Percentiles rank a stretch among this genome's conserved stretches.
phyloP scores from a whole-genome alignment of 441 rosid species.

The Gossypium aridum region DNA sequence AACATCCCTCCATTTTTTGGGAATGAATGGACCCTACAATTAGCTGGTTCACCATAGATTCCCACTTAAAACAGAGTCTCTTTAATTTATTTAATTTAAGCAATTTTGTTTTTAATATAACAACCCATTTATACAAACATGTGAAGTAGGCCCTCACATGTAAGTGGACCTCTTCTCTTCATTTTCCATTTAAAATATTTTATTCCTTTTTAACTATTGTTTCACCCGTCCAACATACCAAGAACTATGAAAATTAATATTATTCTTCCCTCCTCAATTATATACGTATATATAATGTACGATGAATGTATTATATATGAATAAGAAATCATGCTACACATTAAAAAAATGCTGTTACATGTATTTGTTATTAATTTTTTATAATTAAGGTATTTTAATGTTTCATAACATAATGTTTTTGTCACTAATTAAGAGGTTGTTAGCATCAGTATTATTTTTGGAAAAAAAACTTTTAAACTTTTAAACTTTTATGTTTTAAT shows the following conservation, averaged over 20 bases:
- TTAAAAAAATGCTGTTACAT: too few relatives aligned
- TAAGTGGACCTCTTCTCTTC: neutral
- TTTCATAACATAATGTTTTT: too few relatives aligned
- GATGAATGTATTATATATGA: too few relatives aligned
- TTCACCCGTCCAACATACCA: slow-evolving; percentile 19
- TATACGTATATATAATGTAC: neutral
- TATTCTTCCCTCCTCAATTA: neutral
- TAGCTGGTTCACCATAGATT: slow-evolving; percentile 24
- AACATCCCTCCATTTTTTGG: neutral
- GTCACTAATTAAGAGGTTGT: too few relatives aligned
- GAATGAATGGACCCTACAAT: slow-evolving; percentile 11
- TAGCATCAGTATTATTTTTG: too few relatives aligned
- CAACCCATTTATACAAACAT: neutral
- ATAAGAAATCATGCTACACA: too few relatives aligned
- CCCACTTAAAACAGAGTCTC: slow-evolving; percentile 16
- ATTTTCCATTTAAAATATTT: neutral
- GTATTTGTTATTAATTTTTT: too few relatives aligned
- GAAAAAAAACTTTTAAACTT: too few relatives aligned
- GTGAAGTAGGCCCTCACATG: slow-evolving; percentile 11
- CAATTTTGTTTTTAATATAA: neutral
- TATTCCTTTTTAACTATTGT: slow-evolving; percentile 9
- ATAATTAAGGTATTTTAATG: too few relatives aligned
- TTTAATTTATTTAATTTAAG: neutral
- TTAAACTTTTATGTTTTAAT: too few relatives aligned
- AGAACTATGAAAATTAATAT: neutral